Evolutionary conservation across 768 basidiomycete genomes (phyloP).

Genomic region (Naganishia friedmannii): DNA sequence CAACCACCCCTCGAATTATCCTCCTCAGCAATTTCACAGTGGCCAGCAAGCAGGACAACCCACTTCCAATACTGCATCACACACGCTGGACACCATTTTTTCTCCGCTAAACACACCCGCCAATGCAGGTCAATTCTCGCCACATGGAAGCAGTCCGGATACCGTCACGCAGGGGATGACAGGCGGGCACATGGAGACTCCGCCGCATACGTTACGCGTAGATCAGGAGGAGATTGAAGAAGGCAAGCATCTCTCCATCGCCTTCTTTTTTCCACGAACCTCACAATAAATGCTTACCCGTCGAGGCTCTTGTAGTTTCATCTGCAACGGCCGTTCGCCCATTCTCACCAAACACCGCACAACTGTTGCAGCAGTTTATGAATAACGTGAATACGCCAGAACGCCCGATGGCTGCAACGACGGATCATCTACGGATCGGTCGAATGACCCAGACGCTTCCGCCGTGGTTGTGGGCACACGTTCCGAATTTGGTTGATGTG

Average conservation of each 20-base stretch:
- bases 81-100: background rate
- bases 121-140: background rate
- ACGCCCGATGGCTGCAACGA: conserved; percentile 13
- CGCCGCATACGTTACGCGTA: background rate
- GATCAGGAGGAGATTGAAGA: conserved; percentile 4
- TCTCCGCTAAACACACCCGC: background rate
- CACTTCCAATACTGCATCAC: background rate
- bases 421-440: conserved; percentile 6
- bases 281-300: background rate
- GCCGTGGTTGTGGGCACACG: conserved; percentile 26
- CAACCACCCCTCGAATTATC: background rate
- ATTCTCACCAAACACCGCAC: conserved; percentile 15
- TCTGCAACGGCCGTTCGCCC: conserved; percentile 16
- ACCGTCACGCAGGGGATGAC: background rate
- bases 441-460: conserved; percentile 20
- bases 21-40: background rate
- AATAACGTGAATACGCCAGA: conserved; percentile 6
- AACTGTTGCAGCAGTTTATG: conserved; percentile 10
- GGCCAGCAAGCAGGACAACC: background rate
- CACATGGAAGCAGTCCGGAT: conserved; percentile 10
- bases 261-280: background rate
- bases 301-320: background rate
- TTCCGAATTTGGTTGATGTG: conserved; percentile 26
- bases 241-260: background rate
- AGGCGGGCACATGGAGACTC: background rate